Conservation (phyloP, 768 basidiomycete genomes). For the Boletus rubroflammeus region DNA sequence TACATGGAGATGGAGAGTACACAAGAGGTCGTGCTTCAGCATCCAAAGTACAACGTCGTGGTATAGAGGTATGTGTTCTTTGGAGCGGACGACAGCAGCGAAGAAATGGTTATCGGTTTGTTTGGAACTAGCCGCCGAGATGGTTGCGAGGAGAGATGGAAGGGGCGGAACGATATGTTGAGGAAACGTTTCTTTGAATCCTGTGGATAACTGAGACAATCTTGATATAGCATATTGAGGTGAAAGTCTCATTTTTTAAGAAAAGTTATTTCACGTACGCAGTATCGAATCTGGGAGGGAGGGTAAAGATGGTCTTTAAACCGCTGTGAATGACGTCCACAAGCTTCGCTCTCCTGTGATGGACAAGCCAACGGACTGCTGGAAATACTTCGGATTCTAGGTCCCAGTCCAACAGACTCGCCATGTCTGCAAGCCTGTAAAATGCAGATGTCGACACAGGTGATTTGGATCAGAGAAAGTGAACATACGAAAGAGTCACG, state of each 20-base stretch:
- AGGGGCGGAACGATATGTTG: slow-evolving; percentile 63
- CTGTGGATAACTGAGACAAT: slow-evolving; percentile 43
- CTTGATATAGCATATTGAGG: slow-evolving; percentile 1
- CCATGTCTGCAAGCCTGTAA: slow-evolving; percentile 71
- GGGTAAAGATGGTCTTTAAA: slow-evolving; percentile 77
- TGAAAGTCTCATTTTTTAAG: neutral
- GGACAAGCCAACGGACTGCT: slow-evolving; percentile 88
- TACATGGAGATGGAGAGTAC: slow-evolving; percentile 81
- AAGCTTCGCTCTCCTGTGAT: slow-evolving; percentile 85
- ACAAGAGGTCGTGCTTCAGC: slow-evolving; percentile 79
- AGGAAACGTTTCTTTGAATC: slow-evolving; percentile 63
- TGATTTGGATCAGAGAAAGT: neutral
- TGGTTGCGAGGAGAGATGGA: slow-evolving; percentile 65
- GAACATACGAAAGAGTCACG: slow-evolving; percentile 70
- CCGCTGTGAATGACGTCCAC: slow-evolving; percentile 80
- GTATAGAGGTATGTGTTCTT: slow-evolving; percentile 66
- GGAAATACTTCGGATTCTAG: slow-evolving; percentile 81
- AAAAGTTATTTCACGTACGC: slow-evolving; percentile 45
- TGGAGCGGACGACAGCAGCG: slow-evolving; percentile 67
- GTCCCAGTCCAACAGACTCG: slow-evolving; percentile 78
- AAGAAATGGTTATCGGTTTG: slow-evolving; percentile 74
- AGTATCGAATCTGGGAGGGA: slow-evolving; percentile 59
- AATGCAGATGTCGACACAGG: neutral
- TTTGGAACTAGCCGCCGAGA: slow-evolving; percentile 67
- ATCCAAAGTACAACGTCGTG: slow-evolving; percentile 89